These are phyloP conservation scores for Neurospora sp. DNA, from an alignment of 495 filamentous ascomycete species.

Conservation along the genomic window DNA sequence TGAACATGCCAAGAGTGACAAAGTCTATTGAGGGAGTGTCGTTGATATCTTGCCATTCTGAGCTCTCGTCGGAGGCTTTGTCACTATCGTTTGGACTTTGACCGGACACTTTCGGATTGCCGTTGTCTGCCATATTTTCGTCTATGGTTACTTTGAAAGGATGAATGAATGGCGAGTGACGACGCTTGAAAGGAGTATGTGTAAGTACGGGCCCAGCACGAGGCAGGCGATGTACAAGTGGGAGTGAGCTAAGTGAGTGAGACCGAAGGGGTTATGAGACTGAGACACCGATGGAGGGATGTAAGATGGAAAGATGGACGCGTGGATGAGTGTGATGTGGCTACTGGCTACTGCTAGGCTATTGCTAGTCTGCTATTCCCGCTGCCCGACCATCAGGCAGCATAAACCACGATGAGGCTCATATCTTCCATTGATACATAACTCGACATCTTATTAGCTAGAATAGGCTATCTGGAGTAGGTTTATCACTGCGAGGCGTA, in stretches of 20 bases:
- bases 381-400: neutral
- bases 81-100: neutral
- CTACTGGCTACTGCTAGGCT: neutral
- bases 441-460: neutral
- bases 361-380: neutral
- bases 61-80: neutral
- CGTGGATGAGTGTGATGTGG: neutral
- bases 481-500: neutral
- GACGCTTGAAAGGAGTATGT: neutral
- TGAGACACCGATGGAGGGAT: neutral
- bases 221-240: neutral
- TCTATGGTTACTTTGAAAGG: neutral
- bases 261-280: neutral
- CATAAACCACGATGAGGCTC: neutral
- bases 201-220: neutral
- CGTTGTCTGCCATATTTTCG: neutral
- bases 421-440: neutral
- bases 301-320: neutral
- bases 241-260: neutral
- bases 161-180: neutral
- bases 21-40: slow-evolving; percentile 48
- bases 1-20: slow-evolving; percentile 90
- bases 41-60: neutral
- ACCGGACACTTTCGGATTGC: neutral
- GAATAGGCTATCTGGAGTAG: neutral